phyloP scores from a whole-genome alignment of 345 rosid species.

The Populus tremula region DNA sequence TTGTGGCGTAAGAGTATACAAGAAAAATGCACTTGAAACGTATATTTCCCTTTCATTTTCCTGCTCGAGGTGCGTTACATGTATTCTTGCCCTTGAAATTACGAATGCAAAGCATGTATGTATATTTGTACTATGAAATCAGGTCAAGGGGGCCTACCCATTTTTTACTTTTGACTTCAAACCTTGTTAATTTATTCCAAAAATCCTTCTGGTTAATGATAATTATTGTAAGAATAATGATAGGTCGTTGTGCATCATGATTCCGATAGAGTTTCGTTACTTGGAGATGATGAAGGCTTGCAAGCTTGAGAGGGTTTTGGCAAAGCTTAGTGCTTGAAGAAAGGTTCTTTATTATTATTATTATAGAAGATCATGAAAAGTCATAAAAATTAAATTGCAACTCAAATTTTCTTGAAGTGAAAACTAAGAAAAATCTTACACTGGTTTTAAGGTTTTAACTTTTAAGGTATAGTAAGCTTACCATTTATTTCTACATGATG shows the following conservation, averaged over 20 bases:
- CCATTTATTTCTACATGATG: no score
- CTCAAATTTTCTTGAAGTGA: no score
- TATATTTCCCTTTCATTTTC: not conserved
- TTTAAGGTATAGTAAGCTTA: no score
- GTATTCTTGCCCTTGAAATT: conserved; percentile 7
- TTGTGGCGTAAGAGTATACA: conserved; percentile 51
- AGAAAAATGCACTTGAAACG: conserved; percentile 6
- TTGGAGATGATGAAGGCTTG: no score
- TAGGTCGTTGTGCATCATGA: not conserved
- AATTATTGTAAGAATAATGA: not conserved
- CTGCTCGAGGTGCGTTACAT: not conserved
- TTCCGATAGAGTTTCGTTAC: not conserved
- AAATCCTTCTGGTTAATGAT: not conserved
- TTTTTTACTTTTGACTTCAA: conserved; percentile 9
- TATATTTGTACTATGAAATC: conserved; percentile 5
- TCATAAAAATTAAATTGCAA: no score
- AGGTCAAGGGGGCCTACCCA: conserved; percentile 8
- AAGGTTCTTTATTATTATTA: no score
- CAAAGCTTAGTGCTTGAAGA: no score
- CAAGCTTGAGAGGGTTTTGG: no score
- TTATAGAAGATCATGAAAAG: no score
- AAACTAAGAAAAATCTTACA: no score
- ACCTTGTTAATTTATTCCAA: not conserved
- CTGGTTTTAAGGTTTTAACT: no score
- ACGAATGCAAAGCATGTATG: conserved; percentile 8